Evolutionary conservation across 202 grass and related monocot genomes (phyloP), one percentile per base, ranked within the genome.

Genomic region (Setaria viridis): DNA sequence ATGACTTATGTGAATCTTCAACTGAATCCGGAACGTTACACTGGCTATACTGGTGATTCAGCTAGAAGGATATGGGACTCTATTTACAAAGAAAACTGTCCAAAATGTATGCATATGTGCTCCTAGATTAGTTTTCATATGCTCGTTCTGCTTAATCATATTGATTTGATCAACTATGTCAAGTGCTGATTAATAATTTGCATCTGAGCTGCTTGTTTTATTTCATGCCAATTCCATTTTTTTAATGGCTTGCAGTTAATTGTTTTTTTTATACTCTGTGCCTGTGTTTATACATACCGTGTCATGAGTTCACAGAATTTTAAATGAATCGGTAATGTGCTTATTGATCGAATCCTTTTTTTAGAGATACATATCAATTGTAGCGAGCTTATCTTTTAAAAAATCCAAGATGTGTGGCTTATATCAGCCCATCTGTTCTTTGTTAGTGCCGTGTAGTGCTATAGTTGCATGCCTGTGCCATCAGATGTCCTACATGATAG

Each of bases 1-100:
- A 94, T 99, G 94, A 97, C 97, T 87, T 99, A 94, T 62, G 97
- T 94, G 54, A 99, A 97, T 82, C 97, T 99, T 59, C 97, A 87
- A 72, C 72, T 99, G 57, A 97, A 99, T 75, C 97, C 97, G 84
- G 97, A 99, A 86, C 94, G 97, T 42, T 99, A 93, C 81, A 97
- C 97, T 89, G 97, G 97, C 19, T 99, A 99, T 82, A 89, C 92
- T 37, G 97, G 97, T 80, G 86, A 91, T 92, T 99, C 97, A 30
- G 73, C 97, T 60, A 80, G 91, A 80, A 84, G 92, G 58, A 94
- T 99, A 91, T 99, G 97, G 97, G 92, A 96, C 43, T 79, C 94
- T 47, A 77, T 94, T 84, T 99, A 99, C 89, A 99, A 93, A 86
- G 97, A 99, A 76, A 97, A 99, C 76, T 99, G 97, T 66, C 97